Conservation (phyloP, 441 rosid genomes). For the Euphorbia schlechtendalii region DNA sequence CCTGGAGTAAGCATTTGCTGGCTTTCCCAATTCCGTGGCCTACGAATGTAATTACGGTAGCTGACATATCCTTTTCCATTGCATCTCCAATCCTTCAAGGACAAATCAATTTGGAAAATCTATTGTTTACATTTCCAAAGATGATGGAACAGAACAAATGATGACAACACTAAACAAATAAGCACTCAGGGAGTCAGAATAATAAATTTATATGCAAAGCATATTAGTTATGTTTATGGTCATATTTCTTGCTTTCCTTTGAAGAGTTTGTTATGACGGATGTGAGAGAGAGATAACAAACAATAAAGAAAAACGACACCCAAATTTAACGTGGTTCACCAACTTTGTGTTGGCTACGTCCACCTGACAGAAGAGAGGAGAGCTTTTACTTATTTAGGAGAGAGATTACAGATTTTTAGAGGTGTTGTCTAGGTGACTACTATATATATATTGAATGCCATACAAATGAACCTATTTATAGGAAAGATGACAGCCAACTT, state of each 20-base stretch:
- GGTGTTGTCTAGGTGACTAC: too few species aligned
- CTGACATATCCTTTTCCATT: slow-evolving; percentile 81
- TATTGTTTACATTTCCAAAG: slow-evolving; percentile 1
- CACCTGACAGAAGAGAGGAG: too few species aligned
- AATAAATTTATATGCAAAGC: background rate
- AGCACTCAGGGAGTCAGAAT: background rate
- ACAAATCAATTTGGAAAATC: slow-evolving; percentile 16
- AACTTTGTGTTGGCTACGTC: too few species aligned
- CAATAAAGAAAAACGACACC: too few species aligned
- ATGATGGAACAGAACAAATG: background rate
- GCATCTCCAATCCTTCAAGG: slow-evolving; percentile 87
- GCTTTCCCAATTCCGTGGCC: slow-evolving; percentile 80
- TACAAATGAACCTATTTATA: too few species aligned
- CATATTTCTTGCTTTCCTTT: background rate
- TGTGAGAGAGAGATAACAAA: too few species aligned
- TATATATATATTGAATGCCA: too few species aligned
- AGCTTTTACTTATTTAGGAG: too few species aligned
- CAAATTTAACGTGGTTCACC: too few species aligned
- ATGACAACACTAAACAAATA: background rate
- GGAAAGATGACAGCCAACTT: too few species aligned
- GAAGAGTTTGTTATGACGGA: too few species aligned
- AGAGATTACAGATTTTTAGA: too few species aligned
- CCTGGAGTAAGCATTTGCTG: slow-evolving; percentile 61
- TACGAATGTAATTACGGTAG: slow-evolving; percentile 71
- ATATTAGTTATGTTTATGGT: background rate